Conservation (phyloP, 2,329 filamentous ascomycete species). For the Phyllosticta citribraziliensis region DNA sequence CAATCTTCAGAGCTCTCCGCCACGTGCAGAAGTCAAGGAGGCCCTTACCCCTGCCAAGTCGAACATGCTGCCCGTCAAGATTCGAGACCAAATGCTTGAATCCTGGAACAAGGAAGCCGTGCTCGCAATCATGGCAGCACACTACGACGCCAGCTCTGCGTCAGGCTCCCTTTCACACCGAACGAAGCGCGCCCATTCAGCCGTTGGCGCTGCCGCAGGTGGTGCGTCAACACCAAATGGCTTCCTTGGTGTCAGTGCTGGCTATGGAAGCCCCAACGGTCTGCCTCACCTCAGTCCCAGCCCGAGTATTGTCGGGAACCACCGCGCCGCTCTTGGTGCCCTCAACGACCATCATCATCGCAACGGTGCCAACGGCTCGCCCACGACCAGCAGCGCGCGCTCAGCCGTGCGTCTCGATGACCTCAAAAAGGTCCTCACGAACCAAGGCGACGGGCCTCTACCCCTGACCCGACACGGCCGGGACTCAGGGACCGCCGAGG, state of each 20-base stretch:
- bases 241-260: slow-evolving; percentile 48
- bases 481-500: slow-evolving; percentile 25
- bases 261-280: slow-evolving; percentile 4
- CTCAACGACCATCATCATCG: slow-evolving; percentile 1
- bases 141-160: slow-evolving; percentile 62
- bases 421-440: slow-evolving; percentile 35
- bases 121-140: slow-evolving; percentile 52
- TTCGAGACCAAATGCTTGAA: slow-evolving; percentile 65
- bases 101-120: slow-evolving; percentile 73
- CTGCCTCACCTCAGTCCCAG: slow-evolving; percentile 4
- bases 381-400: slow-evolving; percentile 27
- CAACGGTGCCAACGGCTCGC: slow-evolving; percentile 17
- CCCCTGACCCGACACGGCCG: slow-evolving; percentile 32
- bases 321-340: slow-evolving; percentile 3
- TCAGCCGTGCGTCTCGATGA: slow-evolving; percentile 36
- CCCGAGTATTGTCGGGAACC: background rate
- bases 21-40: background rate
- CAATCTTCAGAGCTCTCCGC: background rate
- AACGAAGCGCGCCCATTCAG: slow-evolving; percentile 5
- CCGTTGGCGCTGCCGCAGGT: slow-evolving; percentile 13
- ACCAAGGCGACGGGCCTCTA: slow-evolving; percentile 33
- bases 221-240: slow-evolving; percentile 6
- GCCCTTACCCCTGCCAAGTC: slow-evolving; percentile 1
- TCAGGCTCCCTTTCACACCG: slow-evolving; percentile 44
- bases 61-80: slow-evolving; percentile 46